Evolutionary conservation across 2,329 filamentous ascomycete genomes (phyloP), one percentile per base, ranked within the genome.

Genomic region (Ceratocystis diversiconidia): DNA sequence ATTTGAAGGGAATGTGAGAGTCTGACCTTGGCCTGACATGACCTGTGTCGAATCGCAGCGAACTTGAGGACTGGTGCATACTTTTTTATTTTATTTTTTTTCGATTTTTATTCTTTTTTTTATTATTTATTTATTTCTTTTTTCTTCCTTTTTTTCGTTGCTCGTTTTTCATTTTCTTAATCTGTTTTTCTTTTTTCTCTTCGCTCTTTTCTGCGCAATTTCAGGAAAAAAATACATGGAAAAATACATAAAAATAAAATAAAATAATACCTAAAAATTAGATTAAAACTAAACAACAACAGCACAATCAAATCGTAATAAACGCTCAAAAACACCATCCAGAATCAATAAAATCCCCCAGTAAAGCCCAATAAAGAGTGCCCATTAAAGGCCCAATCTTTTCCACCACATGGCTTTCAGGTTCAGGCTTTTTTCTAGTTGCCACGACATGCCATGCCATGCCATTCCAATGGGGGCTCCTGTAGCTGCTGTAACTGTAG

Each of bases 371-470:
- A 36, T 10, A 10, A 36, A 36, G 2, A 36, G 10, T 10, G 5
- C 17, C n/a, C 7, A 52, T 52, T 19, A 22, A 52, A 52, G 48
- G 22, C 22, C 48, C 36, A 52, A 52, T 52, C 48, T 19, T 19
- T 52, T 25, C 12, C 19, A 32, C 55, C 55, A 59, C 55, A 59
- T 59, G 55, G 55, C 55, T 30, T 59, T 30, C 55, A 59, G 30
- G 36, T 15, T 41, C 12, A 41, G 36, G 36, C 36, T 41, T 41
- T 41, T 41, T 41, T 41, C 36, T 5, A 15, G 36, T 41, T 41
- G 36, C 36, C 36, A 41, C 36, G 10, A 41, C 36, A 41, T 41
- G 36, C 32, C 32, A 36, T 36, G 32, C 32, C 32, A 36, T 36
- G 32, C 36, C 36, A 41, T 41, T 41, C 36, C 36, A 41, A 41